phyloP scores from a whole-genome alignment of 192 early-diverging fungal genomes.

The Chytriomyces hyalinus region DNA sequence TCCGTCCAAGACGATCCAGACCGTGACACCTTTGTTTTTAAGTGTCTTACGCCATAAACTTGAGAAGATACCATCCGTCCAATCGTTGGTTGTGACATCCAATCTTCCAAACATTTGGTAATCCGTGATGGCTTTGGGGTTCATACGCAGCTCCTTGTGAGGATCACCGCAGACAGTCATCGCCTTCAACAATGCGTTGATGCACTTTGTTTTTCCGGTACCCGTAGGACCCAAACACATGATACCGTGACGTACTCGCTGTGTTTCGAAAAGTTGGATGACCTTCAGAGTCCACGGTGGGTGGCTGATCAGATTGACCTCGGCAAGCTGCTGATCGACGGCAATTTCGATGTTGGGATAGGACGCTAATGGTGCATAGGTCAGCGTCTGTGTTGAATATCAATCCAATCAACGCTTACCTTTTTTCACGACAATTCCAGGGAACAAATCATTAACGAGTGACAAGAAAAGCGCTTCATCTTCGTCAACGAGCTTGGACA shows the following conservation, averaged over 20 bases:
- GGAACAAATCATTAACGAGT: conserved; percentile 69
- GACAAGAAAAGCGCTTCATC: conserved; percentile 66
- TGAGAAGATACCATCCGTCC: conserved; percentile 74
- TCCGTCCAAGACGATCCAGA: conserved; percentile 71
- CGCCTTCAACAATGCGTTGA: conserved; percentile 62
- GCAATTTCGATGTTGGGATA: conserved; percentile 64
- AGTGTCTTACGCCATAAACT: conserved; percentile 68
- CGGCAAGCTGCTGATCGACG: conserved; percentile 65
- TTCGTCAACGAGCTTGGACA: conserved; percentile 72
- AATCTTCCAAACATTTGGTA: conserved; percentile 72
- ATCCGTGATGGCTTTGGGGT: conserved; percentile 71
- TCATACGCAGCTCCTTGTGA: conserved; percentile 71
- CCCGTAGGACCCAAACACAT: conserved; percentile 72
- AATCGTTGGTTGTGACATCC: conserved; percentile 71
- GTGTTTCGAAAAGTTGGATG: conserved; percentile 70
- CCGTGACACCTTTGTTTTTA: conserved; percentile 63
- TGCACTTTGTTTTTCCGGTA: conserved; percentile 66
- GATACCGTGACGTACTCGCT: conserved; percentile 65
- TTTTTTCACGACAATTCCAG: conserved; percentile 65
- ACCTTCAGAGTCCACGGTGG: conserved; percentile 72
- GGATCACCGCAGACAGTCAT: conserved; percentile 69
- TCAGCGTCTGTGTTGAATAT: neutral
- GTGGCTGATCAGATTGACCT: conserved; percentile 63
- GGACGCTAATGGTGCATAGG: conserved; percentile 9
- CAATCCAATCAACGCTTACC: conserved; percentile 10